Evolutionary conservation across 2,329 filamentous ascomycete genomes (phyloP).

Genomic region (Penicillium sp.): DNA sequence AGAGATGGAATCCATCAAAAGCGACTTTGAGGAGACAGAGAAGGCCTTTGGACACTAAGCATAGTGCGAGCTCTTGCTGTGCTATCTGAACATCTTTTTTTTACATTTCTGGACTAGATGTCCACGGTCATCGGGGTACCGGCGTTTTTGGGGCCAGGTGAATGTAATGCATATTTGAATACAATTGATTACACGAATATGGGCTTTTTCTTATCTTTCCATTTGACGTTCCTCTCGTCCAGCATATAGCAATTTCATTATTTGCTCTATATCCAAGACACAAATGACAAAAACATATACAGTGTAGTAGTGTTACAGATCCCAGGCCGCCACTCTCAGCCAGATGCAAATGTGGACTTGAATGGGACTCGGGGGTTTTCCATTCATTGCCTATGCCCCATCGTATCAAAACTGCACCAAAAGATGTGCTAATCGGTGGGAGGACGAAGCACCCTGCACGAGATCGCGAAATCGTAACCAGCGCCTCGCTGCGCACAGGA

Average conservation of each 20-base stretch:
- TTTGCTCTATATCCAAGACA: conserved; percentile 23
- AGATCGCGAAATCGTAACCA: conserved; percentile 8
- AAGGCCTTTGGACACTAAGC: conserved; percentile 30
- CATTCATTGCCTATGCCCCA: neutral
- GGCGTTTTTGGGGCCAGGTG: conserved; percentile 22
- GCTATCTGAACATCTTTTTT: conserved; percentile 11
- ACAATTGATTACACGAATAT: conserved; percentile 10
- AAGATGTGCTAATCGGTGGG: conserved; percentile 3
- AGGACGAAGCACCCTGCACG: conserved; percentile 2
- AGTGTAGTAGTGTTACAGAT: conserved; percentile 41
- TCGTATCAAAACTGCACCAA: neutral
- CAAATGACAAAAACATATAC: conserved; percentile 27
- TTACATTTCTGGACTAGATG: conserved; percentile 13
- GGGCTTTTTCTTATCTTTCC: neutral
- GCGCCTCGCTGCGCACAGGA: conserved; percentile 9
- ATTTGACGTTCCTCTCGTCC: neutral
- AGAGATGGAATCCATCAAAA: conserved; percentile 59
- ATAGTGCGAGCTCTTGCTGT: conserved; percentile 2
- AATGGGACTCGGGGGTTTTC: neutral
- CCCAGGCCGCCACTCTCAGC: conserved; percentile 15
- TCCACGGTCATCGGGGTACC: conserved; percentile 25
- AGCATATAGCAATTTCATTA: conserved; percentile 16
- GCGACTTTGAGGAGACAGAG: conserved; percentile 61
- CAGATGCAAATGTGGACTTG: conserved; percentile 4
- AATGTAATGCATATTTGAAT: conserved; percentile 27